Base-by-base conservation (phyloP, 495 filamentous ascomycete genomes). In the Hypoxylon crocopeplum region DNA sequence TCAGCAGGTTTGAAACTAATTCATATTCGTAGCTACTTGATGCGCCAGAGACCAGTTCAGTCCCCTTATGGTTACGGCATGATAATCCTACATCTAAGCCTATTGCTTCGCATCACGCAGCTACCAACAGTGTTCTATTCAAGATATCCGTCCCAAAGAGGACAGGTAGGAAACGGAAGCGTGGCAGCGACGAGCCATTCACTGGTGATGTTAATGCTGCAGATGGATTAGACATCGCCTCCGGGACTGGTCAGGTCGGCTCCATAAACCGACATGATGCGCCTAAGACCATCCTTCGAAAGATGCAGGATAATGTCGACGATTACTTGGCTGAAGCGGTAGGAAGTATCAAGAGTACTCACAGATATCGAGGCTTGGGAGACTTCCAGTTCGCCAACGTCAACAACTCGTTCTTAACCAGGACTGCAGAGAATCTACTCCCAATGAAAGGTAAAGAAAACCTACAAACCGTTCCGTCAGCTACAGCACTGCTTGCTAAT, bases 71-170 rank as follows among this genome's bases (percentile, higher is more conserved):
- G 62, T 80, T 97, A 46, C 84, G 88, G 1, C 88, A 86, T 11
- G 83, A 90, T 44, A 92, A 97, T 75, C 84, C 86, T 5, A 84
- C 90, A 69, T 83, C 87, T 58, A 85, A 86, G 53, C 88, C 90
- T 0, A 73, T 96, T 30, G 73, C 85, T 27, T 96, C 94, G 5
- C 83, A 82, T 22, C 86, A 85, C 61, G 77, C 85, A 5, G 62
- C 78, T 27, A 88, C 92, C 2, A 88, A 88, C 59, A 94, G 96
- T 62, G 69, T 98, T 21, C 78, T 98, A 17, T 78, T 98, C 19
- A 92, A 92, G 73, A 80, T 98, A 38, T 91, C 88, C 0, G 85
- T 97, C 1, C 95, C 95, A 0, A 93, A 89, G 70, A 77, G 89
- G 37, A 95, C 91, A 5, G 91, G 92, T 2, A 82, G 91, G 37